Base-by-base conservation (phyloP, 1,139 yeast genomes). In the Kodamaea arcana region DNA sequence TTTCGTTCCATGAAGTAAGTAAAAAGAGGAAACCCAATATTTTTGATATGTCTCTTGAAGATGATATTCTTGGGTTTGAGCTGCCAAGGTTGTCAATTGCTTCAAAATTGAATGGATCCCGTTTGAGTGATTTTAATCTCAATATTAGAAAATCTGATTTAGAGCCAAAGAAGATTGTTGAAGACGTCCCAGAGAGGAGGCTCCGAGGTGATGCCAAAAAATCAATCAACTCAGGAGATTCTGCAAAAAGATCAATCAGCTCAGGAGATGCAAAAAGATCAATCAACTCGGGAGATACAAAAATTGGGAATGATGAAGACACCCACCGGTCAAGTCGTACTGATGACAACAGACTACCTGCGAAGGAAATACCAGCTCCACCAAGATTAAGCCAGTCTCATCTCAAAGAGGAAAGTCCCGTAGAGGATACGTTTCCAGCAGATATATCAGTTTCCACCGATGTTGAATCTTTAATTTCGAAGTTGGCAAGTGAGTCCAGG, bases 371-470 rank as follows among this genome's bases (percentile, higher is more conserved):
- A n/a, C n/a, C n/a, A n/a, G n/a, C n/a, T 22, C 21, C 12, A 10
- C 17, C 4, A 28, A 28, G 23, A 16, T n/a, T 15, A 28, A 28
- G 14, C n/a, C 21, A 11, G 4, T 4, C 33, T n/a, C n/a, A n/a
- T n/a, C n/a, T n/a, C n/a, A 11, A 27, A 9, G 3, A 15, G 20
- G 32, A 29, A 26, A 37, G 43, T 21, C 54, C 53, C 1, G 41
- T 49, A 11, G 46, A 42, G 16, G 41, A 39, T 15, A 32, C 33
- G 7, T 36, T 52, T 16, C 55, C 55, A 5, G 45, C 53, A 2
- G 51, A 51, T 36, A 40, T 52, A 8, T 54, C 58, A 10, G 52
- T 42, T 1, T 50, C 56, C 1, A 51, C 58, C 1, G 52, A 48
- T 25, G 30, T 47, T 6, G 46, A 42, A 22, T 40, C 22, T 29